phyloP scores from a whole-genome alignment of 2,329 filamentous ascomycete species.

The Rutstroemia sp. region DNA sequence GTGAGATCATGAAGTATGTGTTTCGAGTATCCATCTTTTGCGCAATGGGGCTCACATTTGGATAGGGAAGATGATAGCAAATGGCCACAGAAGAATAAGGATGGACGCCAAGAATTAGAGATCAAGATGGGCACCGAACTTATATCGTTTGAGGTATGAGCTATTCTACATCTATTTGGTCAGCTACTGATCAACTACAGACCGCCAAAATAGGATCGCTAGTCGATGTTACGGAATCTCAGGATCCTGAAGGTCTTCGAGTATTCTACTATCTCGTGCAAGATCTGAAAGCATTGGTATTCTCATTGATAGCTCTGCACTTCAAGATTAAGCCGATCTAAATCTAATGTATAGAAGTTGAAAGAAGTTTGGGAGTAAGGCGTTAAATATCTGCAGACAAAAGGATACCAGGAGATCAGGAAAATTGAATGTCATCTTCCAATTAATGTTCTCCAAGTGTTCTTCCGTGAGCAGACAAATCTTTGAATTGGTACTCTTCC shows the following conservation, averaged over 20 bases:
- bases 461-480: too few relatives aligned
- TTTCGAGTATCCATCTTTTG: background rate
- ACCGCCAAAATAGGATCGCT: constrained; percentile 97
- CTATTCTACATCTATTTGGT: background rate
- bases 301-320: constrained; percentile 91
- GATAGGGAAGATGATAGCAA: constrained; percentile 91
- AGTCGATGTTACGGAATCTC: constrained; percentile 92
- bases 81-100: constrained; percentile 99
- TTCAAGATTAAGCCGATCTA: constrained; percentile 89
- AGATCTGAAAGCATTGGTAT: constrained; percentile 92
- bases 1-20: constrained; percentile 92
- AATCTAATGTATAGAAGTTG: constrained; percentile 7
- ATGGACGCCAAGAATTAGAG: constrained; percentile 92
- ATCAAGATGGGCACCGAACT: constrained; percentile 91
- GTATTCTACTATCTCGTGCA: constrained; percentile 99
- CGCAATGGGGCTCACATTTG: constrained; percentile 21
- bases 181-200: constrained; percentile 37
- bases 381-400: constrained; percentile 14
- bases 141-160: constrained; percentile 84
- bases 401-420: constrained; percentile 25
- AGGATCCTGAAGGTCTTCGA: constrained; percentile 88
- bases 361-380: constrained; percentile 24
- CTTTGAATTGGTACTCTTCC: too few relatives aligned
- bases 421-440: constrained; percentile 3
- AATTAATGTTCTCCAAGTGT: background rate